Conservation (phyloP, 1,284 basidiomycete species). For the Malassezia nana region DNA sequence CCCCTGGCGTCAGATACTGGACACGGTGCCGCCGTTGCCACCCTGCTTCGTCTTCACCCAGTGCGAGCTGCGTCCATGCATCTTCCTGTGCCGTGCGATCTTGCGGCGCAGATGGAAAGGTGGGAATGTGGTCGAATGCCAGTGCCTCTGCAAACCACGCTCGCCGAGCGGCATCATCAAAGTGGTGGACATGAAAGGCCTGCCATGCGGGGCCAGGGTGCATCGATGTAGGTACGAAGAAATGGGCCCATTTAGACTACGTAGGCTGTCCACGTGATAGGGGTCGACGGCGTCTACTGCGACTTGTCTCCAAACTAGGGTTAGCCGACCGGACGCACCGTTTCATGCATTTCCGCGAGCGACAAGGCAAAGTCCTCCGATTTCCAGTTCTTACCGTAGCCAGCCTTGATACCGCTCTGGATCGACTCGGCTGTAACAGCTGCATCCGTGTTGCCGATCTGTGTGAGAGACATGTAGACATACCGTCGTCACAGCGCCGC, state of each 20-base stretch:
- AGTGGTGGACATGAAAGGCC: conserved; percentile 12
- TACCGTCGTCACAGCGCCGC: conserved; percentile 22
- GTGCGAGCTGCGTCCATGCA: conserved; percentile 4
- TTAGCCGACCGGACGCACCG: background rate
- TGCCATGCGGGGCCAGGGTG: background rate
- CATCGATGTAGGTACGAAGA: background rate
- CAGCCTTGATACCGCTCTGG: conserved; percentile 26
- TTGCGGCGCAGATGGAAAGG: background rate
- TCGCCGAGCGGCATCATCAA: conserved; percentile 6
- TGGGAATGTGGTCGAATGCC: background rate
- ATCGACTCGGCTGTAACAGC: conserved; percentile 35
- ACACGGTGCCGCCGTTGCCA: conserved; percentile 16
- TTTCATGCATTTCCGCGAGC: background rate
- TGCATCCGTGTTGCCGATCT: conserved; percentile 38
- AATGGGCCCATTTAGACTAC: conserved; percentile 1
- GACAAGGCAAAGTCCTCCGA: conserved; percentile 13
- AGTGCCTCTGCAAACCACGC: conserved; percentile 10
- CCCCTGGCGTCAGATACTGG: conserved; percentile 15
- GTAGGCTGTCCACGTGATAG: background rate
- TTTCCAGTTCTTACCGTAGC: conserved; percentile 39
- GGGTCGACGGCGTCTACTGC: background rate
- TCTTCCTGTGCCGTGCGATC: conserved; percentile 8
- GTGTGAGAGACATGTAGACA: background rate
- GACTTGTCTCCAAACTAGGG: background rate
- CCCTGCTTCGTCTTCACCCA: conserved; percentile 2